These are phyloP conservation scores for Suillus bovinus DNA, from an alignment of 768 basidiomycete species.

Conservation along the genomic window DNA sequence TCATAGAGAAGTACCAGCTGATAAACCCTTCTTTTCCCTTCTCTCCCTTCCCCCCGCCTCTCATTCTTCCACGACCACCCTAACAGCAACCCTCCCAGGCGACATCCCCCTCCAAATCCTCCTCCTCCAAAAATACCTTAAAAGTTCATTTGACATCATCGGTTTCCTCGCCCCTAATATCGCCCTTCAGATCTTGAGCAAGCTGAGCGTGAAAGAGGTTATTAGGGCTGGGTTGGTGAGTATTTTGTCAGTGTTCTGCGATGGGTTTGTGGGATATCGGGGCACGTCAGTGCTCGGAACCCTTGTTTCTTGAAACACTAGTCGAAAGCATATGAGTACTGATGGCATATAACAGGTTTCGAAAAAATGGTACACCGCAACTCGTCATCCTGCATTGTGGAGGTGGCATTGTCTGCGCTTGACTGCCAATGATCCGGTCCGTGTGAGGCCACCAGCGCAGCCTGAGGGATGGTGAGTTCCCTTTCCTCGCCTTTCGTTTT, in stretches of 20 bases:
- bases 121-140: constrained; percentile 80
- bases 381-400: constrained; percentile 74
- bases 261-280: neutral
- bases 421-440: constrained; percentile 70
- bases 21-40: neutral
- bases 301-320: neutral
- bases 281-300: neutral
- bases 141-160: constrained; percentile 81
- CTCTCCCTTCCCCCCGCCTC: constrained; percentile 5
- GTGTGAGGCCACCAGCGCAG: constrained; percentile 57
- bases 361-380: constrained; percentile 39
- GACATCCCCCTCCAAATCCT: constrained; percentile 85
- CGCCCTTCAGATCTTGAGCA: constrained; percentile 61
- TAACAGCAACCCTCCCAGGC: constrained; percentile 72
- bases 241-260: constrained; percentile 1
- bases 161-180: constrained; percentile 69
- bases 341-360: constrained; percentile 34
- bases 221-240: constrained; percentile 45
- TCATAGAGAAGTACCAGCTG: neutral
- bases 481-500: constrained; percentile 8
- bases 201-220: constrained; percentile 59
- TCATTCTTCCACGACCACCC: neutral
- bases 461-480: constrained; percentile 71
- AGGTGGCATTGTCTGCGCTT: constrained; percentile 71
- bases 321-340: constrained; percentile 1